A percentile compares a stretch with the other conserved stretches of the same genome.
Conservation (phyloP, 495 filamentous ascomycete genomes). For the Parathielavia appendiculata region DNA sequence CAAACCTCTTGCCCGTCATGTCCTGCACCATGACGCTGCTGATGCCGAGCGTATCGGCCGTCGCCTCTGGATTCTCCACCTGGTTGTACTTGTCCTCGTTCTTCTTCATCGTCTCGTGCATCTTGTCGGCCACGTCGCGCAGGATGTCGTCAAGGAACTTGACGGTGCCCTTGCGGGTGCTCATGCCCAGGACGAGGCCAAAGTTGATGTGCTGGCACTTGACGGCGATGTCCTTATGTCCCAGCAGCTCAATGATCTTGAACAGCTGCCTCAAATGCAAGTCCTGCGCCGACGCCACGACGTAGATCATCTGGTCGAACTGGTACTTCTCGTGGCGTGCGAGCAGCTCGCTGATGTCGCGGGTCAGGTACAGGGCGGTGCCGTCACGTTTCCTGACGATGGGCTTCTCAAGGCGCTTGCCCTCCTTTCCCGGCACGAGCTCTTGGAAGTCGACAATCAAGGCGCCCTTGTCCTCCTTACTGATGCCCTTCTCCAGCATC, state of each 20-base stretch:
- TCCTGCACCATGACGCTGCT: slow-evolving; percentile 62
- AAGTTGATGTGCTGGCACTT: slow-evolving; percentile 61
- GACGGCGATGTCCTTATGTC: slow-evolving; percentile 52
- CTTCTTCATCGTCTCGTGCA: slow-evolving; percentile 62
- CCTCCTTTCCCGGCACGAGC: slow-evolving; percentile 55
- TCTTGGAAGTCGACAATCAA: slow-evolving; percentile 83
- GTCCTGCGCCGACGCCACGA: slow-evolving; percentile 57
- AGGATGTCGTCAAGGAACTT: slow-evolving; percentile 60
- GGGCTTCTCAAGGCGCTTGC: slow-evolving; percentile 52
- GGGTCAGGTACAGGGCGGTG: slow-evolving; percentile 60
- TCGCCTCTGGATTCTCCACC: slow-evolving; percentile 51
- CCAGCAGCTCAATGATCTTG: slow-evolving; percentile 59
- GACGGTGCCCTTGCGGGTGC: slow-evolving; percentile 53
- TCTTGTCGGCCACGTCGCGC: slow-evolving; percentile 54
- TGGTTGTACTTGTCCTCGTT: slow-evolving; percentile 57
- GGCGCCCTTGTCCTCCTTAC: slow-evolving; percentile 80
- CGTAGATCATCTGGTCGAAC: slow-evolving; percentile 68
- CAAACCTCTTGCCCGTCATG: slow-evolving; percentile 59
- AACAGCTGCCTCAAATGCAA: slow-evolving; percentile 59
- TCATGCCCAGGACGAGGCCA: slow-evolving; percentile 58
- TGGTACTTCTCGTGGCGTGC: slow-evolving; percentile 55
- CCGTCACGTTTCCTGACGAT: slow-evolving; percentile 58
- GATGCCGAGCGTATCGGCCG: slow-evolving; percentile 56
- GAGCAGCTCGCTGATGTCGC: slow-evolving; percentile 60
- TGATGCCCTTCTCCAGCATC: slow-evolving; percentile 67